phyloP scores from a whole-genome alignment of 495 filamentous ascomycete species.

The Lophium mytilinum region DNA sequence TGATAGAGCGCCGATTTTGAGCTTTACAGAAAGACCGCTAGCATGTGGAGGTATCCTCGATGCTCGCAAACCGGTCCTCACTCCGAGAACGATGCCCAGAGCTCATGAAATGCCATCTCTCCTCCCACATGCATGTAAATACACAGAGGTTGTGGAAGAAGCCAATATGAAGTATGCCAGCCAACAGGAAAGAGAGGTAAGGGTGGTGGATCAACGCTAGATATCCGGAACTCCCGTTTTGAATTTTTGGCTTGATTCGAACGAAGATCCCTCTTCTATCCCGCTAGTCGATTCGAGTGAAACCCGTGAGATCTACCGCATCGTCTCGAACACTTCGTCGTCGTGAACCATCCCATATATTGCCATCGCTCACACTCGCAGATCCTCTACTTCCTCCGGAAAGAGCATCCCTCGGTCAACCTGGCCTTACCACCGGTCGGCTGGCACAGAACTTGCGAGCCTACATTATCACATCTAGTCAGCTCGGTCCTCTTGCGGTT shows the following conservation, averaged over 20 bases:
- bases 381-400: slow-evolving; percentile 89
- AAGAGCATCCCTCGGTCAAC: slow-evolving; percentile 97
- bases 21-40: slow-evolving; percentile 23
- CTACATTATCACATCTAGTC: no score
- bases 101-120: slow-evolving; percentile 28
- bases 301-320: slow-evolving; percentile 24
- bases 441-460: slow-evolving; percentile 91
- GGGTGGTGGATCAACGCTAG: slow-evolving; percentile 48
- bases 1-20: background rate
- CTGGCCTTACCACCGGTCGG: slow-evolving; percentile 96
- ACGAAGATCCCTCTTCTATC: slow-evolving; percentile 43
- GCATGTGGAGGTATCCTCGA: slow-evolving; percentile 27
- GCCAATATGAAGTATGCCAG: slow-evolving; percentile 12
- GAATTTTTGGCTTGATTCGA: slow-evolving; percentile 29
- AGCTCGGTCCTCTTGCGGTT: no score
- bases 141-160: slow-evolving; percentile 15
- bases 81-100: slow-evolving; percentile 20
- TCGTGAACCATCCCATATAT: slow-evolving; percentile 13
- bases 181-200: slow-evolving; percentile 15
- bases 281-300: slow-evolving; percentile 21
- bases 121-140: slow-evolving; percentile 27
- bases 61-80: slow-evolving; percentile 25
- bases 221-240: slow-evolving; percentile 76
- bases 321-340: slow-evolving; percentile 20
- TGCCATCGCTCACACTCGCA: slow-evolving; percentile 2